Conservation (phyloP, 2,329 filamentous ascomycete species). For the Trichoderma atroviride region DNA sequence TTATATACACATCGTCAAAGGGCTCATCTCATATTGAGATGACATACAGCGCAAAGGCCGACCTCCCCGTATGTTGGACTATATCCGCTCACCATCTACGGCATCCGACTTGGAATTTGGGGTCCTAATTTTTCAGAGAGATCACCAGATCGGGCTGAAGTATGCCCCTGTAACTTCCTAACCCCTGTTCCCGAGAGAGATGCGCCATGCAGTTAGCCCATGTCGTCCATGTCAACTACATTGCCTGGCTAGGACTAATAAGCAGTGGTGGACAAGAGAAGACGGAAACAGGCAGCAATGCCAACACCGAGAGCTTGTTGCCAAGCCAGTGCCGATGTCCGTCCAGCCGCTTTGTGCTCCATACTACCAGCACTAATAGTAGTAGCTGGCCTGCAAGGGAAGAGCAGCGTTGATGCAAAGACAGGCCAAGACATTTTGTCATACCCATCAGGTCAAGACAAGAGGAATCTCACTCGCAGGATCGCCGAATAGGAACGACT, state of each 20-base stretch:
- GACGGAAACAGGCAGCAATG: neutral
- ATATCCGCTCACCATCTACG: neutral
- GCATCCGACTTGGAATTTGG: neutral
- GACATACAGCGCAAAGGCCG: neutral
- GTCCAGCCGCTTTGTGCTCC: neutral
- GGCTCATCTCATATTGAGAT: neutral
- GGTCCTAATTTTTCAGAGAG: neutral
- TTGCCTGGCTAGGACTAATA: neutral
- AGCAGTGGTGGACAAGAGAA: neutral
- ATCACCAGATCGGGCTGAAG: constrained; percentile 12
- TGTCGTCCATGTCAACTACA: neutral
- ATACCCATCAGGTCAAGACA: neutral
- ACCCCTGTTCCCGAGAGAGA: neutral
- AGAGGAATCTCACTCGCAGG: neutral
- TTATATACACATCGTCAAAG: constrained; percentile 18
- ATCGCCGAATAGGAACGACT: neutral
- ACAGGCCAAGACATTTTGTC: neutral
- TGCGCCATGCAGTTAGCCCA: neutral
- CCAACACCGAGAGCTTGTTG: neutral
- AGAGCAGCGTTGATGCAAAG: neutral
- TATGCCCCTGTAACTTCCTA: neutral
- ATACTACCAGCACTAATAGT: neutral
- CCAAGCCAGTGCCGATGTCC: constrained; percentile 1
- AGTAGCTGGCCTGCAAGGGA: constrained; percentile 1
- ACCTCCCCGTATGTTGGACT: neutral